Evolutionary conservation across 2,329 filamentous ascomycete genomes (phyloP).

Genomic region (Phialemonium atrogriseum): DNA sequence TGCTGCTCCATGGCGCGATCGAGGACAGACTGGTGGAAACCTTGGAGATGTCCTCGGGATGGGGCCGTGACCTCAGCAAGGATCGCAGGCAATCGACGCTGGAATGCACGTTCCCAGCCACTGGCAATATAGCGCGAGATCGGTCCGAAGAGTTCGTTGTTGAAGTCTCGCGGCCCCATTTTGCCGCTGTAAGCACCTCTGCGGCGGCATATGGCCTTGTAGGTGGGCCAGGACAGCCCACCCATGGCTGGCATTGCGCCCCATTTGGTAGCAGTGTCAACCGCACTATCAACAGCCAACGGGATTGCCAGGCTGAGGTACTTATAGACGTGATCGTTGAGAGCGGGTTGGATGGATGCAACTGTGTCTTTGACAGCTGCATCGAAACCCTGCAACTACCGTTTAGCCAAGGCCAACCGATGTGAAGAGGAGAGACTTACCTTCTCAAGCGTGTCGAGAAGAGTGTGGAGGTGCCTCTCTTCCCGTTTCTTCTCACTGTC

Average conservation of each 20-base stretch:
- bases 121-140: constrained; percentile 12
- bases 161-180: constrained; percentile 14
- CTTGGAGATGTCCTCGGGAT: constrained; percentile 5
- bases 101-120: constrained; percentile 19
- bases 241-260: constrained; percentile 9
- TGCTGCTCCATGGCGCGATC: constrained; percentile 7
- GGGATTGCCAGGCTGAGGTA: constrained; percentile 13
- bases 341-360: constrained; percentile 7
- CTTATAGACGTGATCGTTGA: constrained; percentile 14
- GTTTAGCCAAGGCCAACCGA: not conserved
- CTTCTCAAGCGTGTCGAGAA: constrained; percentile 11
- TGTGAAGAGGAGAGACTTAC: constrained; percentile 5
- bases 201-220: constrained; percentile 17
- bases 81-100: constrained; percentile 10
- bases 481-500: constrained; percentile 10
- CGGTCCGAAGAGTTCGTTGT: constrained; percentile 17
- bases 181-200: constrained; percentile 11
- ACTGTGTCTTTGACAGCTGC: constrained; percentile 9
- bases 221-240: constrained; percentile 16
- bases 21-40: constrained; percentile 10
- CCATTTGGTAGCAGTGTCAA: constrained; percentile 13
- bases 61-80: constrained; percentile 5
- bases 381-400: constrained; percentile 10
- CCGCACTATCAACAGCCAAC: constrained; percentile 9
- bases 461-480: constrained; percentile 7